Percentiles rank a stretch among this genome's conserved stretches.
Conservation (phyloP, 2,329 filamentous ascomycete species). For the Microascus cirrosus region DNA sequence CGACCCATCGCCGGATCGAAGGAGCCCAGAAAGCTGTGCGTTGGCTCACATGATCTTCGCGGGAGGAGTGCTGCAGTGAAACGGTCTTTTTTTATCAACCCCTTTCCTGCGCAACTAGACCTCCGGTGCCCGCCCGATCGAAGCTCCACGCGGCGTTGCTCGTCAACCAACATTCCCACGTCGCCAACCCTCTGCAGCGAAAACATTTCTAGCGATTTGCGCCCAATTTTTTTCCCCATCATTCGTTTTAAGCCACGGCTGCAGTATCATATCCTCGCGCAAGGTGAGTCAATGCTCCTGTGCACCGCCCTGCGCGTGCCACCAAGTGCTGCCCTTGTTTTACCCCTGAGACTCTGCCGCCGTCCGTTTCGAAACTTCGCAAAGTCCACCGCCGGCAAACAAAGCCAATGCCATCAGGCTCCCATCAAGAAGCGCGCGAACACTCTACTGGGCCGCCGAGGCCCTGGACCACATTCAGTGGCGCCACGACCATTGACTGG, state of each 20-base stretch:
- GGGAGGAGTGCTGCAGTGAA: neutral
- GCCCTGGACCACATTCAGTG: neutral
- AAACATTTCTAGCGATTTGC: neutral
- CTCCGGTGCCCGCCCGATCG: neutral
- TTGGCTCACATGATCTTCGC: neutral
- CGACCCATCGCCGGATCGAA: neutral
- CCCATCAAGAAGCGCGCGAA: neutral
- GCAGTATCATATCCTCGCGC: neutral
- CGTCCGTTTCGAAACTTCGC: neutral
- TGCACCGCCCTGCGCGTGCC: neutral
- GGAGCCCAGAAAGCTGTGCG: neutral
- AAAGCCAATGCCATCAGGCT: neutral
- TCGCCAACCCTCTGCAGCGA: neutral
- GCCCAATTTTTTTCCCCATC: neutral
- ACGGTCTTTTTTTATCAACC: neutral
- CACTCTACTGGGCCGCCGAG: neutral
- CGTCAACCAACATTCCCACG: neutral
- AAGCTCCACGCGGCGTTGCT: neutral
- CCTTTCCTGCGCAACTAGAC: neutral
- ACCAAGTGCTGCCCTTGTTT: neutral
- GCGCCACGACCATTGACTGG: neutral
- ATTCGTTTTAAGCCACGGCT: neutral
- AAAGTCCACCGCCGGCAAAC: neutral
- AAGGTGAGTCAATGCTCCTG: neutral
- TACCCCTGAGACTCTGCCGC: neutral